Conservation (phyloP, 140 eudicot genomes). For the Ambrosia hybrid region DNA sequence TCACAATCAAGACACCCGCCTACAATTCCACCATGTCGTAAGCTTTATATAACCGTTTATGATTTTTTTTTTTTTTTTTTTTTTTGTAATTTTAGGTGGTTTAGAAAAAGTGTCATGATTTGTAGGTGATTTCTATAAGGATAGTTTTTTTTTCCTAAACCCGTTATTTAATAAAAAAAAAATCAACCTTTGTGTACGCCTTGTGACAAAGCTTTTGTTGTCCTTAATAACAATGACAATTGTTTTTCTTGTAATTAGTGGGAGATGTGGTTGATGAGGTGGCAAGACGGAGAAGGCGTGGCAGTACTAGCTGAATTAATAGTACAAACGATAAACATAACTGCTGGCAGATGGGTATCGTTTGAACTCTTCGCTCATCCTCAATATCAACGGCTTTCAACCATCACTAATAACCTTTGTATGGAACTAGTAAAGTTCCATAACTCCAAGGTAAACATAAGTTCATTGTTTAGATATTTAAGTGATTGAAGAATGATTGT, state of each 20-base stretch:
- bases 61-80: no score
- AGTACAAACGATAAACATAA: constrained; percentile 48
- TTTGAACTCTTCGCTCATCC: constrained; percentile 38
- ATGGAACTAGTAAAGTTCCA: constrained; percentile 36
- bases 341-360: constrained; percentile 36
- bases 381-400: constrained; percentile 40
- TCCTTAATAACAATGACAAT: background rate
- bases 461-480: no score
- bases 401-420: constrained; percentile 49
- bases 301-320: constrained; percentile 52
- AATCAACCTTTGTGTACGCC: no score
- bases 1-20: constrained; percentile 55
- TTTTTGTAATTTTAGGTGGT: no score
- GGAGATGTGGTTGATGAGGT: constrained; percentile 62
- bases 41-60: constrained; percentile 8
- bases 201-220: background rate
- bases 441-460: no score
- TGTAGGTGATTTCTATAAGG: no score
- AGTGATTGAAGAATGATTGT: no score
- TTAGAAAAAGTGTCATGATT: no score
- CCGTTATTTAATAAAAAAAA: no score
- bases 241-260: constrained; percentile 40
- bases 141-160: no score
- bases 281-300: constrained; percentile 52
- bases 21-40: constrained; percentile 49